phyloP scores from a whole-genome alignment of 2,329 filamentous ascomycete species.

The Phaeosphaeria sp. region DNA sequence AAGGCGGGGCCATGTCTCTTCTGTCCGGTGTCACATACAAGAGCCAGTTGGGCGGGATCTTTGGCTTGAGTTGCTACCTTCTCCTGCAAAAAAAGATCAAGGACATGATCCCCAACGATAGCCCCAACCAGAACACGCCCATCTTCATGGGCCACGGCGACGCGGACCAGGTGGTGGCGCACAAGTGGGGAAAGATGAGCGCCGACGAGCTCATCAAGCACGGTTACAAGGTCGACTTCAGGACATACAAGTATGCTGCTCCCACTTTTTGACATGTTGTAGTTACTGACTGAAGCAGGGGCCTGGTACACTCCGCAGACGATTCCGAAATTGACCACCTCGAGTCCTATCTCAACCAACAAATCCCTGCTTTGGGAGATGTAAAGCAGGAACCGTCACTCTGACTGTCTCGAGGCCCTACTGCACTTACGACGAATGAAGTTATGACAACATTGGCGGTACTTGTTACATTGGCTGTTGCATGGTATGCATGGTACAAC shows the following conservation, averaged over 20 bases:
- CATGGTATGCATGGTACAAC: conserved; percentile 38
- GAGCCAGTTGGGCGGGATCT: conserved; percentile 82
- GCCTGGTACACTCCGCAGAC: conserved; percentile 77
- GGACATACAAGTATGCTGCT: conserved; percentile 70
- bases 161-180: conserved; percentile 73
- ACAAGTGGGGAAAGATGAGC: conserved; percentile 72
- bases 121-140: conserved; percentile 75
- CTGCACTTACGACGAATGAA: conserved; percentile 10
- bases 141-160: conserved; percentile 92
- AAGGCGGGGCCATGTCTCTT: conserved; percentile 87
- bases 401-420: conserved; percentile 31
- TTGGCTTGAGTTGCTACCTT: conserved; percentile 84
- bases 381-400: conserved; percentile 33
- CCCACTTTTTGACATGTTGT: no score
- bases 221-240: conserved; percentile 77
- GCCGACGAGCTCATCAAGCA: conserved; percentile 70
- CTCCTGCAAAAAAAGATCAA: conserved; percentile 71
- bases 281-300: conserved; percentile 52
- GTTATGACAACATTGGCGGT: conserved; percentile 32
- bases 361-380: conserved; percentile 57
- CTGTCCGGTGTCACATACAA: conserved; percentile 77
- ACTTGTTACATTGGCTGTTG: conserved; percentile 28
- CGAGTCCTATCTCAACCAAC: conserved; percentile 66
- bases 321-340: conserved; percentile 82
- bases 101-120: conserved; percentile 50